Evolutionary conservation across 139 green algal species (phyloP).

Genomic region (Picochlorum costavermella): DNA sequence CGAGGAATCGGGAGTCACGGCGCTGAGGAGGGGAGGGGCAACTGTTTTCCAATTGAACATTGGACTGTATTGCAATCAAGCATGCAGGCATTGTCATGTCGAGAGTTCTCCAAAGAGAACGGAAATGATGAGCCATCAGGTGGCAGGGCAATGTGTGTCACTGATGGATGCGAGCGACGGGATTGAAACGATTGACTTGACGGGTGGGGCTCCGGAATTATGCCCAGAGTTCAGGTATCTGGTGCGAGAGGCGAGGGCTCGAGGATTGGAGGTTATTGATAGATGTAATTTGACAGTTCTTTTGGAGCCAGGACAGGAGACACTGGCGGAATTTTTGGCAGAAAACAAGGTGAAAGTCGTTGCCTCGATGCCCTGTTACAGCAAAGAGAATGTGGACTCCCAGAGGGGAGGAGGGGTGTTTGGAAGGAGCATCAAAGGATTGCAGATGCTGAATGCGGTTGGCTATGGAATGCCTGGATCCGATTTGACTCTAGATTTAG

Average conservation of each 20-base stretch:
- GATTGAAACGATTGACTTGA: slow-evolving; percentile 81
- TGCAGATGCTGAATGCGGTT: slow-evolving; percentile 62
- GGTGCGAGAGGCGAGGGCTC: slow-evolving; percentile 52
- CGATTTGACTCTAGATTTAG: slow-evolving; percentile 77
- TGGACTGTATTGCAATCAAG: slow-evolving; percentile 97
- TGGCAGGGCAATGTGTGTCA: slow-evolving; percentile 59
- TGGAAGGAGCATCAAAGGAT: slow-evolving; percentile 70
- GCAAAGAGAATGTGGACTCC: slow-evolving; percentile 71
- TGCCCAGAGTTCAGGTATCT: slow-evolving; percentile 79
- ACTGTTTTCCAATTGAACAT: slow-evolving; percentile 92
- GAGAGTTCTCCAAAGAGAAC: slow-evolving; percentile 74
- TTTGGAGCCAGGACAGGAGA: slow-evolving; percentile 85
- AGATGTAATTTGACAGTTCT: slow-evolving; percentile 98
- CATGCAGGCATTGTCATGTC: slow-evolving; percentile 95
- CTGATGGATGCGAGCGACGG: slow-evolving; percentile 43
- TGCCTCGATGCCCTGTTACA: slow-evolving; percentile 92
- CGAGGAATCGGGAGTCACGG: slow-evolving; percentile 15
- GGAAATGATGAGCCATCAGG: slow-evolving; percentile 63
- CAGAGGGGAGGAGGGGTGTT: slow-evolving; percentile 87
- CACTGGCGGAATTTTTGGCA: slow-evolving; percentile 80
- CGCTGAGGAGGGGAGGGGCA: slow-evolving; percentile 42
- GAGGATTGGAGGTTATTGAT: slow-evolving; percentile 89
- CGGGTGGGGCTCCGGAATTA: slow-evolving; percentile 88
- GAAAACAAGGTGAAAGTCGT: slow-evolving; percentile 78
- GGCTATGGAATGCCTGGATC: slow-evolving; percentile 69